Base-by-base conservation (phyloP, 139 green algal genomes). In the Chlorella sorokiniana region DNA sequence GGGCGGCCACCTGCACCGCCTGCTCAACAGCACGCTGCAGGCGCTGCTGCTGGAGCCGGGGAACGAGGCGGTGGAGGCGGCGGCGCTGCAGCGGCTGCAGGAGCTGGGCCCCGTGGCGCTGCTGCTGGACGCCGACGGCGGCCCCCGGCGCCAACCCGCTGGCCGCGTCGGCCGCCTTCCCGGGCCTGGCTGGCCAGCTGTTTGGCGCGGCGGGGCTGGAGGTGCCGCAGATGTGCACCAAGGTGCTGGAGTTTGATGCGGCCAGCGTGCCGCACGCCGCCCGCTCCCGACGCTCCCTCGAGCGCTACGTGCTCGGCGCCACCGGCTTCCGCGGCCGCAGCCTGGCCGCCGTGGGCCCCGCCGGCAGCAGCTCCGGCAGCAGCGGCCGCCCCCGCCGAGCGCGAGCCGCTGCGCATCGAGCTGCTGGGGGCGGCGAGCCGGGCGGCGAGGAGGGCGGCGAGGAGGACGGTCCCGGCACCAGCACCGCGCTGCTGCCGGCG, bases 171-270 rank as follows among this genome's bases (percentile, higher is more conserved):
- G 40, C 56, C 1, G 72, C 68, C 45, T 86, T 83, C 56, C 75
- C 81, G 9, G 31, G 64, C 48, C 54, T 88, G 70, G 73, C 73
- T 59, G 73, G 52, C 23, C 73, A 80, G 37, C 48, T 84, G 48
- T 82, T 89, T 68, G 76, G 64, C 18, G n/a, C 64, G 33, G 63
- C 81, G 27, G 80, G 74, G 29, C 69, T 90, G 27, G 65, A 70
- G 22, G 70, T 54, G n/a, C 83, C 83, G 14, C 63, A 71, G 10
- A 77, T 68, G 54, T 88, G 83, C 67, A 54, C 48, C 14, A 73
- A 88, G 56, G 81, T 89, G 48, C 88, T 87, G 62, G 75, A 84
- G 44, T 79, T 90, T 40, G 81, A 90, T 45, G 86, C 86, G 1
- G 38, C 67, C 18, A 33, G 67, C 11, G 29, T 88, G 54, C 81